Conservation (phyloP, 257 asterid species). For the Leonotis leonurus region DNA sequence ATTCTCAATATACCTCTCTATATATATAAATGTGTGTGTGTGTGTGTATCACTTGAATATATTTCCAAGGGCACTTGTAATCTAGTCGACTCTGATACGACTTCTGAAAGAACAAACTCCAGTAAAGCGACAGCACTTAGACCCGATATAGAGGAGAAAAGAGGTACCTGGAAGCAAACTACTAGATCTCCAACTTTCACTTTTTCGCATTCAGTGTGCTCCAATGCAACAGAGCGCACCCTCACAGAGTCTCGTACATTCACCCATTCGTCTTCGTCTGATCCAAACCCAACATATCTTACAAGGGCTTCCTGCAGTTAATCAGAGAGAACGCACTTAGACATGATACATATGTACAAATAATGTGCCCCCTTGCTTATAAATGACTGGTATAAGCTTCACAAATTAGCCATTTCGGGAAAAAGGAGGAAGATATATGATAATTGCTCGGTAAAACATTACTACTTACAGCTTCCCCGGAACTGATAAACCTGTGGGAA, state of each 20-base stretch:
- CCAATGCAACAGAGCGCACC: slow-evolving; percentile 68
- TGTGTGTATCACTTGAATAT: not conserved
- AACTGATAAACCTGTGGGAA: slow-evolving; percentile 49
- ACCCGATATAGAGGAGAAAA: not conserved
- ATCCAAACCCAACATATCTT: slow-evolving; percentile 72
- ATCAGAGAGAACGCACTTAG: slow-evolving; percentile 14
- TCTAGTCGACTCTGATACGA: not conserved
- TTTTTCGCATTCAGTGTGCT: slow-evolving; percentile 61
- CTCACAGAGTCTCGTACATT: slow-evolving; percentile 51
- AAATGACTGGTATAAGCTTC: not conserved
- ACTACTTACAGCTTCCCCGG: slow-evolving; percentile 77
- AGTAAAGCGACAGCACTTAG: not conserved
- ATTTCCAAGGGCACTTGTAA: not conserved
- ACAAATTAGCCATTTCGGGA: not conserved
- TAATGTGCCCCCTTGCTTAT: not conserved
- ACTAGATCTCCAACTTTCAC: slow-evolving; percentile 70
- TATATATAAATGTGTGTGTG: no score
- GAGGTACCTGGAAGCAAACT: slow-evolving; percentile 82
- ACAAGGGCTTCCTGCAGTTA: slow-evolving; percentile 70
- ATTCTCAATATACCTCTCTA: not conserved
- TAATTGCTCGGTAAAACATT: not conserved
- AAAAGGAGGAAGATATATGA: not conserved
- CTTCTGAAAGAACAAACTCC: not conserved
- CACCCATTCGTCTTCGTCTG: slow-evolving; percentile 87
- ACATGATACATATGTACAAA: not conserved